These are phyloP conservation scores for Phytophthora colocasiae DNA, from an alignment of 352 stramenopile species.

Conservation along the genomic window DNA sequence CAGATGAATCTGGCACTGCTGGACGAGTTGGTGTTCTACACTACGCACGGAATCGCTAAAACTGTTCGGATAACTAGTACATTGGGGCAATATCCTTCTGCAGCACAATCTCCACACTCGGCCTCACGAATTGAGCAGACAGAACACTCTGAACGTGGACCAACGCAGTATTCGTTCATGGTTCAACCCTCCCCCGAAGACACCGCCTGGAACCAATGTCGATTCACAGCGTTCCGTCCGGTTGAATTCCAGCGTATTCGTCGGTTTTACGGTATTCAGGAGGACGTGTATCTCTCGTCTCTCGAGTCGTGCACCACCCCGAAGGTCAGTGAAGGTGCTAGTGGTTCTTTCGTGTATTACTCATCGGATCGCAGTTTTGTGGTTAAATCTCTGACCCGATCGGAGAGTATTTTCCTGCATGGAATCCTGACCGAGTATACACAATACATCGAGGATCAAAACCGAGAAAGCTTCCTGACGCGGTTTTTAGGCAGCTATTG, in stretches of 20 bases:
- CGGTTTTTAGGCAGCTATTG: conserved; percentile 87
- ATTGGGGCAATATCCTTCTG: conserved; percentile 23
- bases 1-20: conserved; percentile 85
- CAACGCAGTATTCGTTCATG: conserved; percentile 49
- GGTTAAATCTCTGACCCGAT: conserved; percentile 74
- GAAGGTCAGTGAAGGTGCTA: conserved; percentile 82
- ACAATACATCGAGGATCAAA: conserved; percentile 55
- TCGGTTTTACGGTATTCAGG: conserved; percentile 60
- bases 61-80: conserved; percentile 49
- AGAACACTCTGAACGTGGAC: conserved; percentile 13
- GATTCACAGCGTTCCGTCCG: conserved; percentile 72
- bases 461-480: conserved; percentile 74
- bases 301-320: conserved; percentile 74
- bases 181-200: conserved; percentile 46
- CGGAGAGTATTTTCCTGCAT: conserved; percentile 72
- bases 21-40: conserved; percentile 82
- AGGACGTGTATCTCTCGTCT: conserved; percentile 60
- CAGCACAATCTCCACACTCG: conserved; percentile 3
- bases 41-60: conserved; percentile 75
- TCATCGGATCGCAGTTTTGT: conserved; percentile 80
- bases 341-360: conserved; percentile 87
- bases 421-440: conserved; percentile 74
- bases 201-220: conserved; percentile 54
- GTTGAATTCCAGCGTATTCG: conserved; percentile 62
- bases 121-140: conserved; percentile 4